Evolutionary conservation across 257 asterid species (phyloP).

Genomic region (Ilex aquifolium): DNA sequence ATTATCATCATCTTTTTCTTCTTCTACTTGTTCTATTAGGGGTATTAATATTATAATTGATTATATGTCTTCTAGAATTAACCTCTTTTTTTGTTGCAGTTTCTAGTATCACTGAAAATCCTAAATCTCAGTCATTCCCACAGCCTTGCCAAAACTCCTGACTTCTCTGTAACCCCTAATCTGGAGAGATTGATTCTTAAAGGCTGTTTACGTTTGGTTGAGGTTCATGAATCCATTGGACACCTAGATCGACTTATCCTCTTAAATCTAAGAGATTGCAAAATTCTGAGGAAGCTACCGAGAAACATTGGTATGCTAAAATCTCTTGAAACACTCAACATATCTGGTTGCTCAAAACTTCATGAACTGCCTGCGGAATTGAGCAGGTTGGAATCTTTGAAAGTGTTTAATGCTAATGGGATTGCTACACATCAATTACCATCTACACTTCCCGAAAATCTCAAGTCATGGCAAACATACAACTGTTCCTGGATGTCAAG

Average conservation of each 20-base stretch:
- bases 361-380: constrained; percentile 5
- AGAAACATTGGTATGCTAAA: constrained; percentile 7
- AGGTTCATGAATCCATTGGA: constrained; percentile 10
- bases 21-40: no score
- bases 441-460: no score
- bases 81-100: no score
- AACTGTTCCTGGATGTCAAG: constrained; percentile 8
- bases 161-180: constrained; percentile 7
- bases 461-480: background rate
- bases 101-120: no score
- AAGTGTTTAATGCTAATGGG: background rate
- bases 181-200: constrained; percentile 13
- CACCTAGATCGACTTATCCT: background rate
- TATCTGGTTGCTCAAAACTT: constrained; percentile 18
- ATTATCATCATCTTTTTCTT: no score
- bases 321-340: constrained; percentile 11
- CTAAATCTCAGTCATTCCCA: no score
- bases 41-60: no score
- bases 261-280: constrained; percentile 13
- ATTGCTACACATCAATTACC: background rate
- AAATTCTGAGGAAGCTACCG: constrained; percentile 14
- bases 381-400: constrained; percentile 9
- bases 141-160: constrained; percentile 1
- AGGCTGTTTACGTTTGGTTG: constrained; percentile 8
- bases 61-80: no score